Evolutionary conservation across 768 basidiomycete species (phyloP).

Genomic region (Cytidiella melzeri): DNA sequence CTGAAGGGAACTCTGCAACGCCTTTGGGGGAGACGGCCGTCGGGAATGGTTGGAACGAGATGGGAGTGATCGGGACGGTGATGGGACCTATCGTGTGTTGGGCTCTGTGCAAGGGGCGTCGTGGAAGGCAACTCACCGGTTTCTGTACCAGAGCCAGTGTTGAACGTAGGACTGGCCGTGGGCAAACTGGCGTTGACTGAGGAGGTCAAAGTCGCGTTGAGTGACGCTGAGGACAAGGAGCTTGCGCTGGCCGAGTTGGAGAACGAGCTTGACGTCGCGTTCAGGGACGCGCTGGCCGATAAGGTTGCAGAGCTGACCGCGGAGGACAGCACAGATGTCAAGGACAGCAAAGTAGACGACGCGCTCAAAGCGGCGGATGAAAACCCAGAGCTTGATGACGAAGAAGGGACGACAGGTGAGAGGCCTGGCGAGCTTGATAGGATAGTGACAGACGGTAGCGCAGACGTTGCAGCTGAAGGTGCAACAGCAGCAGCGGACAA

Average conservation of each 20-base stretch:
- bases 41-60: conserved; percentile 55
- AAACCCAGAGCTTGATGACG: background rate
- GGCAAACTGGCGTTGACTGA: background rate
- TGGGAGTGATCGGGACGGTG: conserved; percentile 34
- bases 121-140: conserved; percentile 17
- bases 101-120: background rate
- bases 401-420: background rate
- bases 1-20: conserved; percentile 38
- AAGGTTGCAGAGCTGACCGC: background rate
- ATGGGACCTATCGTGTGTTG: conserved; percentile 15
- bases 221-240: conserved; percentile 10
- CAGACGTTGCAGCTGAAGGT: background rate
- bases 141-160: conserved; percentile 20
- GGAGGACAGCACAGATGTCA: background rate
- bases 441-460: background rate
- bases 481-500: background rate
- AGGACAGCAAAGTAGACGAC: background rate
- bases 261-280: background rate
- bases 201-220: conserved; percentile 3
- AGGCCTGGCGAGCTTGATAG: no score
- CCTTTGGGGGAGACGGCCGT: conserved; percentile 37
- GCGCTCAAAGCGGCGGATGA: background rate
- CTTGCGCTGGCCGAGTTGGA: conserved; percentile 4
- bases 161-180: conserved; percentile 13
- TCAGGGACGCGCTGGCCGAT: background rate